Evolutionary conservation across 345 rosid species (phyloP), one percentile per base, ranked within the genome.

Genomic region (Anacardium occidentale): DNA sequence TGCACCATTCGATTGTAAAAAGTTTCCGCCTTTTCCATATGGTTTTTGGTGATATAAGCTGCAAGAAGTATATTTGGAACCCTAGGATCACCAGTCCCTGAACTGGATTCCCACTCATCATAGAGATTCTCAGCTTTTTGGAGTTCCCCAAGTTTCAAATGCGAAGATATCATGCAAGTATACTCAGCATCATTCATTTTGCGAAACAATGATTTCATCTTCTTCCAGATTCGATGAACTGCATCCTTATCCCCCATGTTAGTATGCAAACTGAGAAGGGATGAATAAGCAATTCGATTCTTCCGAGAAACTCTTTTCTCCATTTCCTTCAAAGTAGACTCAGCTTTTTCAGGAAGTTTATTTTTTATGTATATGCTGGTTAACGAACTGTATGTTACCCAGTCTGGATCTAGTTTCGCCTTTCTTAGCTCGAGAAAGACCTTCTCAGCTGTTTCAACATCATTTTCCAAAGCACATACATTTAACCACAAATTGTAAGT

Each of bases 101-200:
- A 85, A 79, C 81, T 82, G 24, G 89, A 82, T 62, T 88, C 97
- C 99, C 99, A 92, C 62, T 92, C 98, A 10, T 76, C 70, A 59
- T 90, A 94, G 25, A 92, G 66, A 77, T 53, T 84, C 74, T 86
- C 89, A 7, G 94, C 98, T 80, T 85, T 84, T 51, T 78, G 79
- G 22, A 89, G 66, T 60, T 90, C 87, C 21, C 84, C 89, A 25
- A 92, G 92, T 75, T 92, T 95, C 66, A 87, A 81, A 22, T 85
- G 79, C 0, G 98, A 87, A 71, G 99, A 83, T 55, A 95, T 81
- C 92, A 89, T 86, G 69, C 90, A 90, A 13, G 73, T 84, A 37
- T 92, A 89, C 69, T 92, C 96, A 6, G 88, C 84, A 71, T 89
- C 91, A 48, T 77, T 92, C 91, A 92, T 80, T 81, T 86, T 90